These are phyloP conservation scores for Fusarium phyllophilum DNA, from an alignment of 2,329 filamentous ascomycete genomes.

Conservation along the genomic window DNA sequence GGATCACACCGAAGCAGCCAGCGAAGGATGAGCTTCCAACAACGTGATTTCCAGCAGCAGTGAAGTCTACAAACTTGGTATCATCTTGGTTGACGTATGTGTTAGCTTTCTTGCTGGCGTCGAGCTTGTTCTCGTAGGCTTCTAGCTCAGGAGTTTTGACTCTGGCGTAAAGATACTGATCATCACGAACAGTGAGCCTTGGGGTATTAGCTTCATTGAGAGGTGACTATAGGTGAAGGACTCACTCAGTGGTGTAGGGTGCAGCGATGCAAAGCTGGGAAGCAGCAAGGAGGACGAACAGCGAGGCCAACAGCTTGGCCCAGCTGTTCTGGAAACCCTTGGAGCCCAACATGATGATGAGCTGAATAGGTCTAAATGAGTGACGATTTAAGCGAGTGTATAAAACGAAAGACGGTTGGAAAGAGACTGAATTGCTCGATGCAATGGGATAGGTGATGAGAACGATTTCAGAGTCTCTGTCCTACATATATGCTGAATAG, in stretches of 20 bases:
- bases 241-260: neutral
- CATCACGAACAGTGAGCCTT: neutral
- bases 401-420: neutral
- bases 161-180: neutral
- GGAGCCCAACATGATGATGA: neutral
- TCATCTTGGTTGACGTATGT: neutral
- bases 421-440: neutral
- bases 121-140: neutral
- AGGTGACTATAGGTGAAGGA: accelerated
- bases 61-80: neutral
- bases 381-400: neutral
- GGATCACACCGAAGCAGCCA: constrained; percentile 3
- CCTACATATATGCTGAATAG: neutral
- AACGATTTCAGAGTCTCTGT: neutral
- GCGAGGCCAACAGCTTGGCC: neutral
- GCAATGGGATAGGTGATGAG: neutral
- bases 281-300: neutral
- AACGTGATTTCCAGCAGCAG: neutral
- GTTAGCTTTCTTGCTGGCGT: neutral
- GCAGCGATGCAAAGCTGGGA: constrained; percentile 3
- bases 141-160: neutral
- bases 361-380: neutral
- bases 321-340: neutral
- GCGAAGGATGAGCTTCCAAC: neutral
- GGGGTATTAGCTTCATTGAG: neutral